phyloP scores from a whole-genome alignment of 1,284 basidiomycete genomes.

The Apiotrichum mycotoxinovorans region DNA sequence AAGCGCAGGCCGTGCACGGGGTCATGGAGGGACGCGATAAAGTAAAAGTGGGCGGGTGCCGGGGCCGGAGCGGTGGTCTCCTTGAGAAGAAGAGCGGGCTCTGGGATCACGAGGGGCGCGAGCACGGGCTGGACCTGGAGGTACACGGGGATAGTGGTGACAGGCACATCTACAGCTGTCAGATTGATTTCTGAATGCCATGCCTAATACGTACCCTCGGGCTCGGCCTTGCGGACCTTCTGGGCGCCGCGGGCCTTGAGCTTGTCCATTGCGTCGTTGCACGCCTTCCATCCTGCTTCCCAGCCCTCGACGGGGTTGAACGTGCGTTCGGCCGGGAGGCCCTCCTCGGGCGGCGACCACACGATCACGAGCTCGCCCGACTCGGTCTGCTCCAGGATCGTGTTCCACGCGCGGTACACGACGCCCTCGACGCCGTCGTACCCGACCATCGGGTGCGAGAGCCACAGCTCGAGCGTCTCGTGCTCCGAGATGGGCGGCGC shows the following conservation, averaged over 20 bases:
- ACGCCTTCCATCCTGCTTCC: constrained; percentile 73
- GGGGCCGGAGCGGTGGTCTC: constrained; percentile 13
- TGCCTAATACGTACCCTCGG: neutral
- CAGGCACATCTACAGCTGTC: constrained; percentile 55
- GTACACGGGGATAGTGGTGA: constrained; percentile 86
- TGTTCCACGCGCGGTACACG: constrained; percentile 70
- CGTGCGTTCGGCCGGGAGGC: constrained; percentile 52
- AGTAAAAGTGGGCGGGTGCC: constrained; percentile 65
- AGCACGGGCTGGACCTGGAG: constrained; percentile 87
- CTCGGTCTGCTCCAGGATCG: constrained; percentile 91
- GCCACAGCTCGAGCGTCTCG: constrained; percentile 92
- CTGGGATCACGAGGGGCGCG: constrained; percentile 56
- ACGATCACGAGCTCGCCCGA: constrained; percentile 87
- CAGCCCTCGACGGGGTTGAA: constrained; percentile 79
- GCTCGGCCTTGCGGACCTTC: constrained; percentile 25
- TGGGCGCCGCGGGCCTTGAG: constrained; percentile 36
- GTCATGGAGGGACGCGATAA: constrained; percentile 77
- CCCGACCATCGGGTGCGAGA: constrained; percentile 93
- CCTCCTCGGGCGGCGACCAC: constrained; percentile 59
- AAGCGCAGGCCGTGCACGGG: constrained; percentile 72
- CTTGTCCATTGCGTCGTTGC: constrained; percentile 53
- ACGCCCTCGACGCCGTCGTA: constrained; percentile 94
- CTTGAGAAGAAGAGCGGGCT: constrained; percentile 33
- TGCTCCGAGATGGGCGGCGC: constrained; percentile 97
- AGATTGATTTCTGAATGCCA: neutral